Evolutionary conservation across 352 stramenopile species (phyloP), one percentile per base, ranked within the genome.

Genomic region (Globisporangium polare): DNA sequence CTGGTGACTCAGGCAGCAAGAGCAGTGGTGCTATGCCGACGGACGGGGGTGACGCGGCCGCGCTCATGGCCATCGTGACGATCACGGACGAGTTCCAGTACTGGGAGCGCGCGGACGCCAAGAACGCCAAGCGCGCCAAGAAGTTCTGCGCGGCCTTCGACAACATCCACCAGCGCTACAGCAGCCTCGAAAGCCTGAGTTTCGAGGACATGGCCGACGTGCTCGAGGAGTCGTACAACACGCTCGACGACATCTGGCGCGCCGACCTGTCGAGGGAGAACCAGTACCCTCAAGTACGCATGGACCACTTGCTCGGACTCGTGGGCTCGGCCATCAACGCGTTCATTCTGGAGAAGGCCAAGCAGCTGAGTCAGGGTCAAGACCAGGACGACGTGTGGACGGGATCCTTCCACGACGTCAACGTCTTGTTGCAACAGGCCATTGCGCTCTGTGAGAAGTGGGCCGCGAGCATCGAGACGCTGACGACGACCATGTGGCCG

Each of bases 241-340:
- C 84, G 5, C 77, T 97, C 5, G 91, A 98, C 47, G 88, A 96
- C 62, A 78, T 96, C 7, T 98, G 93, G 91, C 80, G 74, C 60
- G 88, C 86, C 24, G 77, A 87, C n/a, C 54, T 96, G 0, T 59
- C 78, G 3, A 45, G 70, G 2, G 69, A 85, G 53, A 67, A 86
- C 17, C 67, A 83, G 53, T 98, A 95, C 64, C 89, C 91, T 0
- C 90, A 97, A 65, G 43, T 57, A 0, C 75, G 92, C 27, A 98
- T 98, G 92, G 72, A 88, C 46, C 89, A 97, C 57, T 37, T 98
- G 10, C 73, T 98, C 3, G 83, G 89, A 0, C 80, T 96, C 31
- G 82, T 98, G 0, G 80, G 77, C 7, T 66, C 66, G 1, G 86
- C 84, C 2, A 75, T 98, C 52, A 93, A 90, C 59, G 69, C 63